Evolutionary conservation across 306 rosid species (phyloP), one percentile per base, ranked within the genome.

Genomic region (Lablab purpureus): DNA sequence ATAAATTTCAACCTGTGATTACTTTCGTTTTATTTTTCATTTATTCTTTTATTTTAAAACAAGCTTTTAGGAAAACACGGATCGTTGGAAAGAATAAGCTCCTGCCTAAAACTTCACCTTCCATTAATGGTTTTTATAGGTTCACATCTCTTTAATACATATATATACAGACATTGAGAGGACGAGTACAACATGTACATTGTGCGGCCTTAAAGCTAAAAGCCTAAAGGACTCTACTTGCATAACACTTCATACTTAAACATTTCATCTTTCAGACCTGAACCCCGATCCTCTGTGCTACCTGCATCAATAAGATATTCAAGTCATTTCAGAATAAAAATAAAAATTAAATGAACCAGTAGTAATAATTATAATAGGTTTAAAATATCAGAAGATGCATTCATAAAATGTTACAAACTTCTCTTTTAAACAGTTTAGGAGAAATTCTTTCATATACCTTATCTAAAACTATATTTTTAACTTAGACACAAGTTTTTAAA

Each of bases 241-340:
- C 46, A 74, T 11, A 68, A 63, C 86, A 71, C n/a, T n/a, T 81
- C 76, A 30, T 83, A 83, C 64, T 76, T 62, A 70, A 17, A 36
- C 19, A 45, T 63, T 55, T 8, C 12, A 36, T 56, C 73, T 56
- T 23, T 87, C 83, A 88, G 76, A 89, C 69, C 75, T 63, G 80
- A 32, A 90, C 89, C 25, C 97, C 95, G 30, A 92, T 85, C 87
- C 90, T 85, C 87, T 87, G 78, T 54, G 97, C 97, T 52, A 92
- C 92, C 97, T 94, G 91, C 82, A 78, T 77, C 79, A 81, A 27
- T 55, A 80, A 76, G 69, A 55, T 63, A 65, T 56, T 52, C 32
- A 15, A 60, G 80, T 40, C 13, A 40, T 40, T 9, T 40, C 11
- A 37, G 8, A 37, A 40, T 63, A 19, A 47, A 60, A 10, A 22